Evolutionary conservation across 805 yeast species (phyloP).

Genomic region (Candida yuanshanica): DNA sequence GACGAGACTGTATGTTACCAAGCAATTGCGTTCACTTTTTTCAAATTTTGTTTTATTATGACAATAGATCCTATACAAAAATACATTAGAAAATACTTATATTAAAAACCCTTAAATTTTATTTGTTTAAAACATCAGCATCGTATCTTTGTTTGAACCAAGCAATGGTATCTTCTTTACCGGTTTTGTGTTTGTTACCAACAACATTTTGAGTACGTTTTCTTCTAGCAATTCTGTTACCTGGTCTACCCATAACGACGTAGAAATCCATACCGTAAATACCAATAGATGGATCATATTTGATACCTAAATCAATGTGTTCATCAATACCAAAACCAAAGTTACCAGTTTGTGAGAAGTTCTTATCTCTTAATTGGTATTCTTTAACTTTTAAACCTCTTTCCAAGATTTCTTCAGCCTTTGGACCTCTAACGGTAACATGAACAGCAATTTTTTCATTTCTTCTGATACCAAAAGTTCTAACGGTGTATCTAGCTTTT

Average conservation of each 20-base stretch:
- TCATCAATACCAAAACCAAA: conserved; percentile 99
- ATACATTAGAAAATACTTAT: conserved; percentile 1
- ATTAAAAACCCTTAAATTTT: conserved; percentile 17
- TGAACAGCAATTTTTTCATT: conserved; percentile 99
- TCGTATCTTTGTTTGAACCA: conserved; percentile 99
- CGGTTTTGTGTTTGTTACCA: conserved; percentile 90
- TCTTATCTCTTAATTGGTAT: conserved; percentile 89
- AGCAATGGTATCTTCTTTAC: conserved; percentile 88
- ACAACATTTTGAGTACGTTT: conserved; percentile 86
- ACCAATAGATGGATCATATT: conserved; percentile 99
- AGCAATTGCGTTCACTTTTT: not conserved
- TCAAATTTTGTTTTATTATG: not conserved
- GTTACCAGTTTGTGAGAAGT: conserved; percentile 99
- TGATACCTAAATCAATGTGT: conserved; percentile 99
- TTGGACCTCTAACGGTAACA: conserved; percentile 99
- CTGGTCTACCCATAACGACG: conserved; percentile 99
- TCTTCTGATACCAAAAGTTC: conserved; percentile 99
- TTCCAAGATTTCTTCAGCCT: conserved; percentile 98
- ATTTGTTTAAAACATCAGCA: conserved; percentile 91
- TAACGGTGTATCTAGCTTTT: conserved; percentile 99
- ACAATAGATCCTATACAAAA: not conserved
- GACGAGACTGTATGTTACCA: too few relatives aligned
- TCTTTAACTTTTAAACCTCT: conserved; percentile 99
- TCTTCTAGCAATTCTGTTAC: conserved; percentile 98
- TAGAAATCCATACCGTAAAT: conserved; percentile 99